A percentile compares a stretch with the other conserved stretches of the same genome.
phyloP scores from a whole-genome alignment of 345 rosid genomes.

The Cochlearia excelsa region DNA sequence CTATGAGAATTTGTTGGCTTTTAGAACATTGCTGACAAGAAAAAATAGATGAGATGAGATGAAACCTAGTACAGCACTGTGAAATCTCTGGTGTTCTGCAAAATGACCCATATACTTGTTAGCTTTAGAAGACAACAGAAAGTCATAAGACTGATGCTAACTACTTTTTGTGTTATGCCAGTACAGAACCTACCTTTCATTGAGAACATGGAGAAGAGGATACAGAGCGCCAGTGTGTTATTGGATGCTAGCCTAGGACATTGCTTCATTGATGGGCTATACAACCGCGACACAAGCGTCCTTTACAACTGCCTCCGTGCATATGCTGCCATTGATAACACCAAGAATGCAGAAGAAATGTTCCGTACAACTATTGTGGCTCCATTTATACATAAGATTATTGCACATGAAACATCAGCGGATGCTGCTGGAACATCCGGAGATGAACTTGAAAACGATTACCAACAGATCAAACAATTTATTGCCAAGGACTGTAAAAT shows the following conservation, averaged over 20 bases:
- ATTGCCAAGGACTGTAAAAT: conserved; percentile 72
- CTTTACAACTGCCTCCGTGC: conserved; percentile 96
- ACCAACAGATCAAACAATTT: conserved; percentile 61
- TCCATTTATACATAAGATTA: conserved; percentile 64
- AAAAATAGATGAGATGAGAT: background rate
- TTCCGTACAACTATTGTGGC: conserved; percentile 75
- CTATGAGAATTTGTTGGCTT: conserved; percentile 6
- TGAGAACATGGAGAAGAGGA: conserved; percentile 96
- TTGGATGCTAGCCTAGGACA: conserved; percentile 94
- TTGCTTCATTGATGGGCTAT: conserved; percentile 91
- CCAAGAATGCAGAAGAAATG: conserved; percentile 72
- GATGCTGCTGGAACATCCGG: conserved; percentile 49
- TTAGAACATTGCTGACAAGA: background rate
- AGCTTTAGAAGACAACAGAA: conserved; percentile 13
- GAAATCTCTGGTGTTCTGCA: background rate
- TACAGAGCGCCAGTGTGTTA: conserved; percentile 74
- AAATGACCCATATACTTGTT: conserved; percentile 7
- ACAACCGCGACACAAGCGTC: conserved; percentile 76
- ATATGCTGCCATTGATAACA: conserved; percentile 90
- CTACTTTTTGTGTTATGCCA: conserved; percentile 62
- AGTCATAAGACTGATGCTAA: conserved; percentile 41
- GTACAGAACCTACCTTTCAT: conserved; percentile 99
- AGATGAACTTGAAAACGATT: conserved; percentile 81
- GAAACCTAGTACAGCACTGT: conserved; percentile 6
- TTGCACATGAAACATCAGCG: conserved; percentile 52